phyloP scores from a whole-genome alignment of 352 stramenopile species.

The Pythium insidiosum region DNA sequence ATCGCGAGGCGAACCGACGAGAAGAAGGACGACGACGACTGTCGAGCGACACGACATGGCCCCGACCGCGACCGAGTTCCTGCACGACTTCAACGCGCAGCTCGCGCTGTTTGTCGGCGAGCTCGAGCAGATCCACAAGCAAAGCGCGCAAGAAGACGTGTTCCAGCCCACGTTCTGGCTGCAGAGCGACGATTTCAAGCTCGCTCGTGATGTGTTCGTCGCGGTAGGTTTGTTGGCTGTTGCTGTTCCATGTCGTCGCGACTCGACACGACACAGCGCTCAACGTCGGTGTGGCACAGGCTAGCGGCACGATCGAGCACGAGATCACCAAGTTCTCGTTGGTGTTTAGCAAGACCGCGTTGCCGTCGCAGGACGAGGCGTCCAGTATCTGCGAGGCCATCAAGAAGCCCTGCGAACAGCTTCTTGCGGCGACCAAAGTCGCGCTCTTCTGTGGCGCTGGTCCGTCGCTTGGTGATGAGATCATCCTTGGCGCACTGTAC shows the following conservation, averaged over 20 bases:
- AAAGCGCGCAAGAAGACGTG: constrained; percentile 35
- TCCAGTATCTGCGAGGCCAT: constrained; percentile 75
- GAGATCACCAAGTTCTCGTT: constrained; percentile 87
- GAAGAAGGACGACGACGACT: no score
- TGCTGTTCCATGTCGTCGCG: no score
- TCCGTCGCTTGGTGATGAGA: constrained; percentile 65
- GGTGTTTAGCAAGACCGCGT: constrained; percentile 75
- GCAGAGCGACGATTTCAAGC: constrained; percentile 63
- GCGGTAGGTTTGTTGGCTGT: constrained; percentile 36
- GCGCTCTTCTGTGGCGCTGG: constrained; percentile 72
- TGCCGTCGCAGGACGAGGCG: constrained; percentile 53
- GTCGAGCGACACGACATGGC: no score
- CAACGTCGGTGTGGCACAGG: constrained; percentile 22
- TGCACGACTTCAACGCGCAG: constrained; percentile 47
- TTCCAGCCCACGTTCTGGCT: constrained; percentile 80
- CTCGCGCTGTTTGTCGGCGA: constrained; percentile 43
- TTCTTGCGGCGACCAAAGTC: constrained; percentile 66
- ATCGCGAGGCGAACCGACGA: no score
- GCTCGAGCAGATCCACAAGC: constrained; percentile 48
- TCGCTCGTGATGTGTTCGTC: constrained; percentile 73
- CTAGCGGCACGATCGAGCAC: constrained; percentile 54
- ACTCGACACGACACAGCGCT: no score
- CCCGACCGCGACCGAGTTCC: no score
- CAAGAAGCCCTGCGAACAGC: constrained; percentile 69
- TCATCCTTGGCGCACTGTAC: constrained; percentile 61